These are phyloP conservation scores for Daedalea quercina DNA, from an alignment of 768 basidiomycete genomes.

Conservation along the genomic window DNA sequence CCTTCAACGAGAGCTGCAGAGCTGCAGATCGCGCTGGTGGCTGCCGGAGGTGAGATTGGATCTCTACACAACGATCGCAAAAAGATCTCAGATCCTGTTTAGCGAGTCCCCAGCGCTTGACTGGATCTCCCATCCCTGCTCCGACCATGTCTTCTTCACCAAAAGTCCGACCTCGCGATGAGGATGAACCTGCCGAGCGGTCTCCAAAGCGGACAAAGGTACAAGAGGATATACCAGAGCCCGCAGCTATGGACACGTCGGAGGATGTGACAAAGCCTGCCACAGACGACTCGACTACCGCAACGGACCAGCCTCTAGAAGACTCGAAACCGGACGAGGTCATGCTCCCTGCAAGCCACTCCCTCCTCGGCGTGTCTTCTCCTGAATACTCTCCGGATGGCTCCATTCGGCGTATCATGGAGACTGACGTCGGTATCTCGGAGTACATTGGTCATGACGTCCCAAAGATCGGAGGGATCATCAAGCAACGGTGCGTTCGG, in stretches of 20 bases:
- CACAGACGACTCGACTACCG: conserved; percentile 7
- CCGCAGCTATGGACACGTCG: neutral
- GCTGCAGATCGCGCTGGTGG: too few species aligned
- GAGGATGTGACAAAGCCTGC: neutral
- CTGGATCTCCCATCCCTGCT: too few species aligned
- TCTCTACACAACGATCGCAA: too few species aligned
- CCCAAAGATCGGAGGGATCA: conserved; percentile 80
- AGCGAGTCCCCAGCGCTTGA: too few species aligned
- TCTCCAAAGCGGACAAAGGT: conserved; percentile 33
- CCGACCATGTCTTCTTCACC: neutral
- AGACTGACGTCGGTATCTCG: conserved; percentile 86
- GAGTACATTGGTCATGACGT: conserved; percentile 72
- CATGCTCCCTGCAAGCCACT: conserved; percentile 67
- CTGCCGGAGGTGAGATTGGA: too few species aligned
- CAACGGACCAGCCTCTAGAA: conserved; percentile 2
- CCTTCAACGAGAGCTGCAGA: too few species aligned
- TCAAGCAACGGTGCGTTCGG: conserved; percentile 81
- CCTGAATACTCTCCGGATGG: conserved; percentile 44
- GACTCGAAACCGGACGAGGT: conserved; percentile 11
- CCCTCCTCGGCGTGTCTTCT: conserved; percentile 52
- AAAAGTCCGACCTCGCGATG: conserved; percentile 17
- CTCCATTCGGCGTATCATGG: conserved; percentile 51
- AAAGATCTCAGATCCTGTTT: too few species aligned
- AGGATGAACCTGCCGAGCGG: conserved; percentile 19
- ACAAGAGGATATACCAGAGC: conserved; percentile 8